Conservation (phyloP, 2,329 filamentous ascomycete species). For the Scolecobasidium constrictum region DNA sequence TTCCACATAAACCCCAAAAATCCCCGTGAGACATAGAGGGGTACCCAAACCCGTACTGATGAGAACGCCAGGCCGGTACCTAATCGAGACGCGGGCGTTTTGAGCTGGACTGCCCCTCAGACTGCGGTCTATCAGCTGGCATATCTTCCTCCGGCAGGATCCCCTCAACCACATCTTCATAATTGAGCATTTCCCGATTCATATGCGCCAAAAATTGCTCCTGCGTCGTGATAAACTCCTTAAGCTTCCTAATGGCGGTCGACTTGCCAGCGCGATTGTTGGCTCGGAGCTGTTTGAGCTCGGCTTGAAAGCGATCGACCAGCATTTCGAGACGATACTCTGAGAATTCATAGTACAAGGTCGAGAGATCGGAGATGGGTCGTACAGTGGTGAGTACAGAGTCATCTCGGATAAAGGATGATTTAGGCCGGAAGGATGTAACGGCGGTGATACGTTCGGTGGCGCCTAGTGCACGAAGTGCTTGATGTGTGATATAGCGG, state of each 20-base stretch:
- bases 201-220: constrained; percentile 23
- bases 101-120: too few relatives aligned
- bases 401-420: constrained; percentile 45
- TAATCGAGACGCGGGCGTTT: too few relatives aligned
- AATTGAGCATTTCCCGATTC: constrained; percentile 22
- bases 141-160: constrained; percentile 18
- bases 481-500: constrained; percentile 55
- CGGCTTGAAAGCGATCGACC: constrained; percentile 43
- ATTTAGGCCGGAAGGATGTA: constrained; percentile 52
- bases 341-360: constrained; percentile 50
- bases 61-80: too few relatives aligned
- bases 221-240: constrained; percentile 24
- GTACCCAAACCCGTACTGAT: too few relatives aligned
- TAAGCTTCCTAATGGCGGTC: constrained; percentile 22
- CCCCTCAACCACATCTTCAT: constrained; percentile 19
- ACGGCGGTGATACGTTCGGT: constrained; percentile 56
- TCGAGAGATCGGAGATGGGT: constrained; percentile 43
- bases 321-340: constrained; percentile 51
- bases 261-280: constrained; percentile 18
- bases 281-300: constrained; percentile 34
- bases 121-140: too few relatives aligned
- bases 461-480: constrained; percentile 45
- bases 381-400: constrained; percentile 50
- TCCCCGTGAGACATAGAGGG: too few relatives aligned
- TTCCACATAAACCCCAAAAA: too few relatives aligned